Evolutionary conservation across 306 rosid species (phyloP).

Genomic region (Prunus armeniaca): DNA sequence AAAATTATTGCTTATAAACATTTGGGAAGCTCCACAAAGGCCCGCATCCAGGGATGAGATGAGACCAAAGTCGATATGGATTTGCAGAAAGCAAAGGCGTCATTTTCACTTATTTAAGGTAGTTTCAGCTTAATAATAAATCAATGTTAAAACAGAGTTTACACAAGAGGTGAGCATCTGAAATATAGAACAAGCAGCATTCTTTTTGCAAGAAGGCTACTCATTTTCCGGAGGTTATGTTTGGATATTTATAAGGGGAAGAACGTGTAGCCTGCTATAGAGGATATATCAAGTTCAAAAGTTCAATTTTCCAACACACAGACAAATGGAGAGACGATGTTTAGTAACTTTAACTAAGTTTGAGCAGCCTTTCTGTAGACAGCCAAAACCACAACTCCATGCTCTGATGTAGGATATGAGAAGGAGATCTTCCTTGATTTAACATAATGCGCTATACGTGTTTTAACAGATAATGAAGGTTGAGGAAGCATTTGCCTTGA

Average conservation of each 20-base stretch:
- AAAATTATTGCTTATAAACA: no score
- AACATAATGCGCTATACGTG: constrained; percentile 43
- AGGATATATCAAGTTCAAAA: constrained; percentile 40
- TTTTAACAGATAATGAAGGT: constrained; percentile 38
- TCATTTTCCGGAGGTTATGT: constrained; percentile 23
- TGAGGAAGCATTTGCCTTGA: constrained; percentile 33
- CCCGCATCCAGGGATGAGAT: no score
- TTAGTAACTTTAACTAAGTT: constrained; percentile 23
- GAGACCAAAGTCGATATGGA: not conserved
- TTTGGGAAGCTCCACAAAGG: no score
- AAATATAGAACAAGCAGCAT: constrained; percentile 44
- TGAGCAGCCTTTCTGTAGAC: constrained; percentile 23
- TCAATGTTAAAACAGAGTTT: constrained; percentile 33
- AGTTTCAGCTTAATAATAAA: constrained; percentile 35
- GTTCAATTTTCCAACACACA: constrained; percentile 48
- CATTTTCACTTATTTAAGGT: constrained; percentile 30
- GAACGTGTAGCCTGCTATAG: constrained; percentile 36
- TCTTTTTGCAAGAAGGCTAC: constrained; percentile 50
- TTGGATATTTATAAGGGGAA: constrained; percentile 36
- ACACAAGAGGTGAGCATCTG: constrained; percentile 37
- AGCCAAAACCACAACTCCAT: constrained; percentile 39
- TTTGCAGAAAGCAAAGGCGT: constrained; percentile 2
- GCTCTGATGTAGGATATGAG: constrained; percentile 40
- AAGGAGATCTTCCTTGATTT: constrained; percentile 35
- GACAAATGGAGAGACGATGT: constrained; percentile 42